Base-by-base conservation (phyloP, 164 flowering plant species). In the Piper betle region DNA sequence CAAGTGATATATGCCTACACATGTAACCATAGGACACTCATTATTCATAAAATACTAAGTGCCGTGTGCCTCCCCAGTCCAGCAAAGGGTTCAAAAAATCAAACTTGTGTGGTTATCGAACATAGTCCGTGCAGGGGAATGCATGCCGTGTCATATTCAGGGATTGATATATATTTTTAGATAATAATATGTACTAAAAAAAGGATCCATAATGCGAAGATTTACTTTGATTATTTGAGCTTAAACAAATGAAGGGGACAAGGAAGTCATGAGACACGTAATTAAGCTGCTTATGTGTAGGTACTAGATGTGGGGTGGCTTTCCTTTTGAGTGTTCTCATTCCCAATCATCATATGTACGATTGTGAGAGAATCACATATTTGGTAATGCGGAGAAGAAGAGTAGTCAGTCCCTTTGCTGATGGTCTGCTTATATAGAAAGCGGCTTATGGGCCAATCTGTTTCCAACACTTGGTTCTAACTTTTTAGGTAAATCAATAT, bases 361-460 rank as follows among this genome's bases (percentile, higher is more conserved):
- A 61, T 37, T 48, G 39, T 38, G 64, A 42, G 52, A 46, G 9
- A 43, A 43, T 46, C 50, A 9, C 50, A 6, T 25, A 25, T 46
- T 52, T 57, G 58, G 12, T 46, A 33, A 15, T 55, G 58, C 39
- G 9, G 8, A 33, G 68, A 64, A 60, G 65, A 66, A 48, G 60
- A 40, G 61, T 46, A 62, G 66, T 72, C 72, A 80, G 85, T 79
- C 73, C 75, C 79, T 53, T 46, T 62, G 50, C 50, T 46, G 77
- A 70, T 63, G 75, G 65, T 75, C 63, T 6, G 33, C 33, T 5
- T 38, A 52, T 71, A 42, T 15, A 15, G 81, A 84, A 69, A 80
- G 61, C 40, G 71, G 75, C 78, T 19, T 19, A 39, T 12, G 10
- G 25, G 18, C 84, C 81, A 77, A 76, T 82, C 59, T 38, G 13